Evolutionary conservation across 2,329 filamentous ascomycete species (phyloP), one percentile per base, ranked within the genome.

Genomic region (Madurella fahalii): DNA sequence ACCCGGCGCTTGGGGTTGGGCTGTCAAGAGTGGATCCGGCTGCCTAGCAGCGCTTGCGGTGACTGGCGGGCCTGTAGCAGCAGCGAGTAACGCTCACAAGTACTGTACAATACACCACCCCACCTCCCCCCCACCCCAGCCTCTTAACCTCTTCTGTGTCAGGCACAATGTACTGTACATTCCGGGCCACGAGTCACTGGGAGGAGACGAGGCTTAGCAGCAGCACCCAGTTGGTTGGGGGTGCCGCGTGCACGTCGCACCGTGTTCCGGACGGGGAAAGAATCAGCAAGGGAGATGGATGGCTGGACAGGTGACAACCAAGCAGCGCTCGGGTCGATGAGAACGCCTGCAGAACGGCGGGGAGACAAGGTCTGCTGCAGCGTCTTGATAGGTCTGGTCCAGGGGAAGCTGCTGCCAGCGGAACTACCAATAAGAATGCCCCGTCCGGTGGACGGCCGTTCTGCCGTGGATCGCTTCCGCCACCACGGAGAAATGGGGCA

Each of bases 221-320:
- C 59, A 61, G 62, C 65, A 66, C 64, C 59, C 59, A 62, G 62
- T 65, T 65, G 65, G 64, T 64, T 60, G 62, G 57, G 53, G 64
- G 63, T 60, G 60, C 63, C 55, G 47, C 47, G 48, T 47, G 50
- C 49, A 56, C 47, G 45, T 46, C 52, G 52, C 50, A 47, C 42
- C 44, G 50, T 48, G 39, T 61, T 64, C 32, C 16, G 39, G 52
- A 42, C n/a, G 25, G 32, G 9, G 40, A 2, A 13, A 34, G 12
- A 30, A 37, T 4, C 53, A 43, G 40, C 39, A 30, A 40, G 18
- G 30, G 40, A 39, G 25, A 39, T 15, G 40, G 41, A 30, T 32
- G 25, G 31, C 40, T 49, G 45, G 39, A 43, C 9, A 45, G 49
- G 52, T 58, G 56, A 49, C 56, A 50, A 58, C 20, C 47, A 45